These are phyloP conservation scores for Mycena sp. DNA, from an alignment of 1,284 basidiomycete species.

Conservation along the genomic window DNA sequence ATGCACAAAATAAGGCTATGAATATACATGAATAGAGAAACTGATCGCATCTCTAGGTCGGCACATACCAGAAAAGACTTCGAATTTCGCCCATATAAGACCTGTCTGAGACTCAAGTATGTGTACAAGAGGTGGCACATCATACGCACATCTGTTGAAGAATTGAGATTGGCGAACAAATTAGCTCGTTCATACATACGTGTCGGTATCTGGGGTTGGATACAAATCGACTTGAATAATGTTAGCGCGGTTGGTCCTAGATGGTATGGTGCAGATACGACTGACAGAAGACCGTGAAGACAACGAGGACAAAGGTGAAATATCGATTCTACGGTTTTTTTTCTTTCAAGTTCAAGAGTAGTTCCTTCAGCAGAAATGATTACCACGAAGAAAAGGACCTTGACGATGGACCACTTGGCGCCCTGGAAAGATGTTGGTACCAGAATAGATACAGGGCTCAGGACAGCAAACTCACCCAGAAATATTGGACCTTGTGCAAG, in stretches of 20 bases:
- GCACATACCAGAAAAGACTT: slow-evolving; percentile 22
- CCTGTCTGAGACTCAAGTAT: slow-evolving; percentile 3
- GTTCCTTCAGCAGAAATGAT: background rate
- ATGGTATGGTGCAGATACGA: too few species aligned
- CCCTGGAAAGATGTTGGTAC: background rate
- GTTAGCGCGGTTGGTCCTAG: too few species aligned
- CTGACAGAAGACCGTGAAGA: slow-evolving; percentile 25
- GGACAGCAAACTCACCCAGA: slow-evolving; percentile 17
- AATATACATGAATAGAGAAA: background rate
- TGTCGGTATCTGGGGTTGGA: slow-evolving; percentile 18
- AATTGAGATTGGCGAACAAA: background rate
- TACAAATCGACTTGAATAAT: slow-evolving; percentile 23
- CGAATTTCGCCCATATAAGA: slow-evolving; percentile 29
- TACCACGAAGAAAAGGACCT: slow-evolving; percentile 27
- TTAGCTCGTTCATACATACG: slow-evolving; percentile 4
- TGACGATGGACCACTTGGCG: slow-evolving; percentile 25
- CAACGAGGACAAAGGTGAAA: slow-evolving; percentile 22
- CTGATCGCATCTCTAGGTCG: background rate
- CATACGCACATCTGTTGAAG: slow-evolving; percentile 7
- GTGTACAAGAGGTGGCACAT: background rate
- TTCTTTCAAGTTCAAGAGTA: background rate
- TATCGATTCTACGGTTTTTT: slow-evolving; percentile 17
- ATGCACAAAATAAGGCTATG: slow-evolving; percentile 25
- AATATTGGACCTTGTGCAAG: slow-evolving; percentile 20
- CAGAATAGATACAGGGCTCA: background rate